Conservation (phyloP, 768 basidiomycete species). For the Amanita muscaria region DNA sequence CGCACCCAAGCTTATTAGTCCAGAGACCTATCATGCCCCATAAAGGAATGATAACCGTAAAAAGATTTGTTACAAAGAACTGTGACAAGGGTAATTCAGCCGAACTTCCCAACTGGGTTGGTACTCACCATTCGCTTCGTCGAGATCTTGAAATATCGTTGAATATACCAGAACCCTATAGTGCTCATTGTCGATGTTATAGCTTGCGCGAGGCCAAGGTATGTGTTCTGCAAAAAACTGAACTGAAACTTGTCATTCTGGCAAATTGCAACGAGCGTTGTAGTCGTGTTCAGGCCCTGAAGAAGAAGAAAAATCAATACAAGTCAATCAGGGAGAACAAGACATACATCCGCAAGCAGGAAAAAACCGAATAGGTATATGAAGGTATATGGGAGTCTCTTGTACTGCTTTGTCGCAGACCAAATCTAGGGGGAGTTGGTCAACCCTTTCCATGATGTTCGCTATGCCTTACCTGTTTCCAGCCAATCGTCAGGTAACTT, state of each 20-base stretch:
- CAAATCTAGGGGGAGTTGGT: conserved; percentile 47
- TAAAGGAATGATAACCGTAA: conserved; percentile 68
- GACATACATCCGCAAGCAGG: conserved; percentile 64
- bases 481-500: conserved; percentile 72
- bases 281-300: conserved; percentile 75
- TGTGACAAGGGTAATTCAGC: conserved; percentile 20
- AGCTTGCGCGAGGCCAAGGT: conserved; percentile 68
- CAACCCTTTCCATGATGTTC: too few relatives aligned
- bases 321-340: background rate
- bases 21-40: conserved; percentile 87
- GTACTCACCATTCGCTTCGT: conserved; percentile 72
- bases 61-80: conserved; percentile 72
- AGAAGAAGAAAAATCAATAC: background rate
- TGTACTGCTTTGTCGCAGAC: conserved; percentile 66
- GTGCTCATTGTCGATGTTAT: conserved; percentile 67
- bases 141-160: conserved; percentile 66
- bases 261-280: conserved; percentile 60
- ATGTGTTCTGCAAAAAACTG: conserved; percentile 75
- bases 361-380: conserved; percentile 71
- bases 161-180: conserved; percentile 78
- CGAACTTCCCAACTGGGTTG: background rate
- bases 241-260: conserved; percentile 78
- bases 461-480: conserved; percentile 84
- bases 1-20: conserved; percentile 66
- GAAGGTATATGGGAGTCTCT: conserved; percentile 73